Evolutionary conservation across 805 yeast species (phyloP).

Genomic region (Kodamaea fukazawae): DNA sequence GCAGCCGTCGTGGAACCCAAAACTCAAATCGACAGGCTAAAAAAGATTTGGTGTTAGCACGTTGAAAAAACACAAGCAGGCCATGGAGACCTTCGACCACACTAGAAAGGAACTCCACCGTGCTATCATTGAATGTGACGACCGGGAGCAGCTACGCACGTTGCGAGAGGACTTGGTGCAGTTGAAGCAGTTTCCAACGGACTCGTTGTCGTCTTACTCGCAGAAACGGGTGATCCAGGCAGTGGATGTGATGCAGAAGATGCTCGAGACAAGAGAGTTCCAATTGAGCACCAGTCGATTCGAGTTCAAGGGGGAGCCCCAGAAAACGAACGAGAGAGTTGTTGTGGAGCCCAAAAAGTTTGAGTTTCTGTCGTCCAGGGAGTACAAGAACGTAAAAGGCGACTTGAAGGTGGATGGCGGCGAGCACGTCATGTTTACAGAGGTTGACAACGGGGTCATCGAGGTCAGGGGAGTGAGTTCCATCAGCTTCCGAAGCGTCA

Average conservation of each 20-base stretch:
- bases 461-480: conserved; percentile 15
- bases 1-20: conserved; percentile 4
- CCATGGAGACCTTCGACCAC: neutral
- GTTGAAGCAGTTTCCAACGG: conserved; percentile 2
- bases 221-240: conserved; percentile 20
- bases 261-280: conserved; percentile 19
- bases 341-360: no score
- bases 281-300: conserved; percentile 18
- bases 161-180: conserved; percentile 1
- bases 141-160: conserved; percentile 3
- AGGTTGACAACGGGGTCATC: conserved; percentile 11
- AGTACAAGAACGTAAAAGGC: neutral
- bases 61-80: neutral
- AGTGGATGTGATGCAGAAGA: conserved; percentile 19
- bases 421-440: conserved; percentile 14
- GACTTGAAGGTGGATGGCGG: neutral
- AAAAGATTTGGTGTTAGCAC: conserved; percentile 4
- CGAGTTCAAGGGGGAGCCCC: conserved; percentile 30
- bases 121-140: conserved; percentile 10
- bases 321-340: neutral
- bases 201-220: conserved; percentile 15
- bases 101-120: conserved; percentile 8
- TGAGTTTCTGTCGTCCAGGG: neutral
- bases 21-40: neutral
- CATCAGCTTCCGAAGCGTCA: conserved; percentile 21